Evolutionary conservation across 495 filamentous ascomycete genomes (phyloP).

Genomic region (Alectoria sarmentosa): DNA sequence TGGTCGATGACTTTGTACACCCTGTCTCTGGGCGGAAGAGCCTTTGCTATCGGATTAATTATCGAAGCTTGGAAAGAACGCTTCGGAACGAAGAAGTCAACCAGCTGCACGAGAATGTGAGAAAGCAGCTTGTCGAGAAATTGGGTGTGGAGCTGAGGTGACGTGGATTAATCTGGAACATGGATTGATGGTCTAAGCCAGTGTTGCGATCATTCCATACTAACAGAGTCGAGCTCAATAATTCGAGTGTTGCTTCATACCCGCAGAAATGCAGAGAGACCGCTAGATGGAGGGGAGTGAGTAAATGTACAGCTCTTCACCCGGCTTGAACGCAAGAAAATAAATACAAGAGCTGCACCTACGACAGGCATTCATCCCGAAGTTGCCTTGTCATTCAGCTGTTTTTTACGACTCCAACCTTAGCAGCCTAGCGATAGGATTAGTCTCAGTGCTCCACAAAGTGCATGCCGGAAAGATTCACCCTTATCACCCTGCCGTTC

Average conservation of each 20-base stretch:
- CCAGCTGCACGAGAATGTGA: conserved; percentile 61
- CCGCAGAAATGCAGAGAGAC: conserved; percentile 22
- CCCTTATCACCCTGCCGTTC: conserved; percentile 81
- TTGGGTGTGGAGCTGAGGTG: conserved; percentile 78
- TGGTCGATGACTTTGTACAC: conserved; percentile 81
- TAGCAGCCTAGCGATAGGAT: conserved; percentile 51
- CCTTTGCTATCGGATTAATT: conserved; percentile 88
- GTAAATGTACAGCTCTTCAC: conserved; percentile 7
- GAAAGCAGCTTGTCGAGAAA: conserved; percentile 51
- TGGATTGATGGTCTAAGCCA: neutral
- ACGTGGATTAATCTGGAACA: conserved; percentile 9
- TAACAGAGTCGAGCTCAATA: neutral
- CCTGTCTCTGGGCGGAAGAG: conserved; percentile 78
- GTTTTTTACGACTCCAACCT: conserved; percentile 87
- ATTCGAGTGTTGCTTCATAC: conserved; percentile 1
- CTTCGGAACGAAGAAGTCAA: conserved; percentile 76
- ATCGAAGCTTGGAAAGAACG: conserved; percentile 82
- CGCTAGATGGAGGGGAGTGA: conserved; percentile 21
- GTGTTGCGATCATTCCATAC: neutral
- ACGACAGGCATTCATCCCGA: neutral
- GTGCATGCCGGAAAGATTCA: conserved; percentile 30
- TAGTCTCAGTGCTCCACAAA: neutral
- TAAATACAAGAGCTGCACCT: neutral
- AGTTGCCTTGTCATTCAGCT: conserved; percentile 4
- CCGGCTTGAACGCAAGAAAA: neutral